Evolutionary conservation across 2,329 filamentous ascomycete genomes (phyloP).

Genomic region (Boeremia lycopersici): DNA sequence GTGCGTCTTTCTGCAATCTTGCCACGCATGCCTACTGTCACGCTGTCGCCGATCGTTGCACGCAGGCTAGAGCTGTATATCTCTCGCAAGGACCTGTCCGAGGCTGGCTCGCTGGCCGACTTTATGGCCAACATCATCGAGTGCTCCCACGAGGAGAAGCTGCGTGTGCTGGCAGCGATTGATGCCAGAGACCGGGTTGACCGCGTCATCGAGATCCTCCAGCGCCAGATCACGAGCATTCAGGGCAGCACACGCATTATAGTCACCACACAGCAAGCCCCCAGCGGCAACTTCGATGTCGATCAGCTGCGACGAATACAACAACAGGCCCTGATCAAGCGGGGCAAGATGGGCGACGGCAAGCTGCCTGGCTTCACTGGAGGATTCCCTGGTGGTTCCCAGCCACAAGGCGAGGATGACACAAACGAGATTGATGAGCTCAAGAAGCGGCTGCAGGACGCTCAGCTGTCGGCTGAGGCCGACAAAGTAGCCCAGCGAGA

Average conservation of each 20-base stretch:
- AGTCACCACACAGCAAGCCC: conserved; percentile 70
- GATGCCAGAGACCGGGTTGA: conserved; percentile 79
- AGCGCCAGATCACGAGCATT: conserved; percentile 79
- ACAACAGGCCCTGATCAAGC: conserved; percentile 49
- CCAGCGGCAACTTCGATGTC: conserved; percentile 48
- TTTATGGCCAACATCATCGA: conserved; percentile 97
- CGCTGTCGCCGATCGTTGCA: conserved; percentile 82
- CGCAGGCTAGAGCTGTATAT: conserved; percentile 88
- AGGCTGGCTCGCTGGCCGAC: conserved; percentile 86
- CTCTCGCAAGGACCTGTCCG: conserved; percentile 75
- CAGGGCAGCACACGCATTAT: conserved; percentile 89
- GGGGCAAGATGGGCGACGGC: conserved; percentile 39
- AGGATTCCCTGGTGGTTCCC: conserved; percentile 52
- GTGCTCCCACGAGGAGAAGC: conserved; percentile 86
- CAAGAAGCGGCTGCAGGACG: conserved; percentile 82
- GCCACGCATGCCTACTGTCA: conserved; percentile 67
- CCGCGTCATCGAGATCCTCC: conserved; percentile 81
- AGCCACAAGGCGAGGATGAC: conserved; percentile 71
- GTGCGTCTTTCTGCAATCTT: conserved; percentile 85
- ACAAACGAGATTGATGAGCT: conserved; percentile 89
- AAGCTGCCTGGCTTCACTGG: conserved; percentile 50
- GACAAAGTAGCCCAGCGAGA: conserved; percentile 91
- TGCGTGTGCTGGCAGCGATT: conserved; percentile 81
- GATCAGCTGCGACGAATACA: conserved; percentile 52
- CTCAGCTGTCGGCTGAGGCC: conserved; percentile 81